A percentile compares a stretch with the other conserved stretches of the same genome.
Conservation (phyloP, 2,329 filamentous ascomycete genomes). For the Hawksworthiomyces lignivorus region DNA sequence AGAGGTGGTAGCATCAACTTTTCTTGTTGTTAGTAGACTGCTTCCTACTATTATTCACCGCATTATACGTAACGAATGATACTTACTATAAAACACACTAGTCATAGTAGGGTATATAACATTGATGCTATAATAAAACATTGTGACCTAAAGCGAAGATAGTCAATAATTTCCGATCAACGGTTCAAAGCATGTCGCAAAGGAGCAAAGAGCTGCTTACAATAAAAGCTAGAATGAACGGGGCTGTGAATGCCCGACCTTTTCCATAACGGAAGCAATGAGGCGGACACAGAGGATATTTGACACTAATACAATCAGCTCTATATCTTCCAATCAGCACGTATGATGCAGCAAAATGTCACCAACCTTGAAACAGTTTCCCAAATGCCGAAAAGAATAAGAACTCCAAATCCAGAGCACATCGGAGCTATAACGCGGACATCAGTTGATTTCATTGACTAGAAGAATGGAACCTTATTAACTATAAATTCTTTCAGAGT, state of each 20-base stretch:
- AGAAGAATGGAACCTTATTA: background rate
- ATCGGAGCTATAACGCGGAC: background rate
- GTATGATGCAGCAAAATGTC: no score
- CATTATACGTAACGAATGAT: background rate
- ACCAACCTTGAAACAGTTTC: background rate
- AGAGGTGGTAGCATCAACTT: constrained; percentile 26
- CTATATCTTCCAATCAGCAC: no score
- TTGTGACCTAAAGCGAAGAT: constrained; percentile 1
- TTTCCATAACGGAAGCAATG: constrained; percentile 34
- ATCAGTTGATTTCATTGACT: background rate
- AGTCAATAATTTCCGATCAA: no score
- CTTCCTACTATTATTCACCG: no score
- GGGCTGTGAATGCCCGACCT: constrained; percentile 23
- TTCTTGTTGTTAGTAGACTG: constrained; percentile 29
- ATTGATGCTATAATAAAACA: constrained; percentile 11
- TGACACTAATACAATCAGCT: constrained; percentile 13
- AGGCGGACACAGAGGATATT: constrained; percentile 33
- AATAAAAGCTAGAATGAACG: constrained; percentile 9
- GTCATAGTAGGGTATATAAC: constrained; percentile 39
- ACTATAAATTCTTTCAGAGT: no score
- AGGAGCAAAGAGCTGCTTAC: background rate
- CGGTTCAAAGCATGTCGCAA: no score
- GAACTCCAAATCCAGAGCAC: background rate
- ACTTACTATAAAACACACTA: constrained; percentile 8
- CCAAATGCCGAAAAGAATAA: constrained; percentile 6